These are phyloP conservation scores for Clitoria ternatea DNA, from an alignment of 306 rosid species.

Conservation along the genomic window DNA sequence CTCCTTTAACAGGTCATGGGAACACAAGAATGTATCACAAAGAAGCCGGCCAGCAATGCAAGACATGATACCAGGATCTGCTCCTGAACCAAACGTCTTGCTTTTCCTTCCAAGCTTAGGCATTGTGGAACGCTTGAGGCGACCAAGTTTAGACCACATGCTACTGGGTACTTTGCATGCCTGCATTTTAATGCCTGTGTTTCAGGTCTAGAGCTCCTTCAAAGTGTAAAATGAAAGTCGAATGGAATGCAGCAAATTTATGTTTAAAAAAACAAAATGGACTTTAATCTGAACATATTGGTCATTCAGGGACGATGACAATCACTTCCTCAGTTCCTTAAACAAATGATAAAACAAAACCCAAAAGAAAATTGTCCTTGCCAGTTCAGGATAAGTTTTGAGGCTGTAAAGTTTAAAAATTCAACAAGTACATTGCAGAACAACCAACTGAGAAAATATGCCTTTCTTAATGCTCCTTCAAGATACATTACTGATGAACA, in stretches of 20 bases:
- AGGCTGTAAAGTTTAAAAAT: background rate
- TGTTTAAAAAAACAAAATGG: background rate
- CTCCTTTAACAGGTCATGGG: slow-evolving; percentile 95
- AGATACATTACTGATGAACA: background rate
- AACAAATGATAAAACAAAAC: background rate
- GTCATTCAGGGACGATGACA: background rate
- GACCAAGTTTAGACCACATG: slow-evolving; percentile 94
- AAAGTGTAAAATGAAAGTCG: background rate
- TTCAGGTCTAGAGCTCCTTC: slow-evolving; percentile 17
- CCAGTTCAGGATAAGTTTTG: slow-evolving; percentile 5
- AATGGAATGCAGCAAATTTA: background rate
- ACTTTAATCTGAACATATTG: background rate
- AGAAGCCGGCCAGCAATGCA: slow-evolving; percentile 93
- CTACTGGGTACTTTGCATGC: slow-evolving; percentile 67
- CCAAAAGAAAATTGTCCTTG: background rate
- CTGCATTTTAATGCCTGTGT: slow-evolving; percentile 40
- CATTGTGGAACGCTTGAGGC: slow-evolving; percentile 85
- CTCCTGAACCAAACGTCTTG: slow-evolving; percentile 79
- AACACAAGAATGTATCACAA: slow-evolving; percentile 85
- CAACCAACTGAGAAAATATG: background rate
- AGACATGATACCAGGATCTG: slow-evolving; percentile 84
- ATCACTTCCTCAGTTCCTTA: background rate
- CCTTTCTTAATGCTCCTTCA: background rate
- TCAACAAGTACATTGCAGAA: background rate
- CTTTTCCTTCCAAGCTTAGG: slow-evolving; percentile 74